A percentile compares a stretch with the other conserved stretches of the same genome.
phyloP scores from a whole-genome alignment of 345 rosid genomes.

The Arabidopsis arenosa region DNA sequence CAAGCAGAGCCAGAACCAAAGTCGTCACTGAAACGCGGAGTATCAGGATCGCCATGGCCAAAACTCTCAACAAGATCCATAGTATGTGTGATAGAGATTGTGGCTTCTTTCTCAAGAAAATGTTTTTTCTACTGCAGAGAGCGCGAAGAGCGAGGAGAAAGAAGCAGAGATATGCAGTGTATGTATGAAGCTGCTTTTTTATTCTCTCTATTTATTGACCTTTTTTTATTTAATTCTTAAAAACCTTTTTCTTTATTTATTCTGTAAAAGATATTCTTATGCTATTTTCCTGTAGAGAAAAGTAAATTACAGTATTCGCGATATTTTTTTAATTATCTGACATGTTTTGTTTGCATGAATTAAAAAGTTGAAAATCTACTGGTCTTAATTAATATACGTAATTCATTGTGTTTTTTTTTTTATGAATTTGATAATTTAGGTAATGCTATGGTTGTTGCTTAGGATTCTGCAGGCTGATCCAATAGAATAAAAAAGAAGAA shows the following conservation, averaged over 20 bases:
- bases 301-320: constrained; percentile 11
- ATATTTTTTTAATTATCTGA: constrained; percentile 32
- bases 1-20: constrained; percentile 49
- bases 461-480: constrained; percentile 41
- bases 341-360: constrained; percentile 39
- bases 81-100: constrained; percentile 13
- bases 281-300: constrained; percentile 19
- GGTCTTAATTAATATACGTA: too few relatives aligned
- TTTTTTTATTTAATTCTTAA: constrained; percentile 4
- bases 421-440: constrained; percentile 35
- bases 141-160: constrained; percentile 46
- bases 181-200: constrained; percentile 32
- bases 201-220: constrained; percentile 34
- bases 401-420: too few relatives aligned
- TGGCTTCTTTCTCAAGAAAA: constrained; percentile 44
- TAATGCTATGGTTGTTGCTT: constrained; percentile 43
- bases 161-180: constrained; percentile 40
- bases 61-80: constrained; percentile 35
- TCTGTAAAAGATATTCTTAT: constrained; percentile 6
- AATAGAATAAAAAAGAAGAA: constrained; percentile 35
- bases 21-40: constrained; percentile 45
- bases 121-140: constrained; percentile 23
- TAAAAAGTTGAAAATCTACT: constrained; percentile 6
- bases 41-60: constrained; percentile 33
- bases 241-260: background rate